These are phyloP conservation scores for Didymellaceae sp. DNA, from an alignment of 2,329 filamentous ascomycete genomes.

Conservation along the genomic window DNA sequence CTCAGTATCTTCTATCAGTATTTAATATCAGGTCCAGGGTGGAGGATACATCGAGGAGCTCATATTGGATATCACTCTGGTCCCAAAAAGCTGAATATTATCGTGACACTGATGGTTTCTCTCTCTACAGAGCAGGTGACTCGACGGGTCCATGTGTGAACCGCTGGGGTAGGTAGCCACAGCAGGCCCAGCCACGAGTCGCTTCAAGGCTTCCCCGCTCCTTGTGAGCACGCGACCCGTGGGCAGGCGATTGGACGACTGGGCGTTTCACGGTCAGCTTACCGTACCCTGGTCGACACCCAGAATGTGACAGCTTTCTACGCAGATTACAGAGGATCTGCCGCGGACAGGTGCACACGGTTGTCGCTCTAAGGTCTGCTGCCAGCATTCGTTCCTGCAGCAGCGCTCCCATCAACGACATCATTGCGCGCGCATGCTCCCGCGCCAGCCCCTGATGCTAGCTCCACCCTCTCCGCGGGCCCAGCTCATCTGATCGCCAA, in stretches of 20 bases:
- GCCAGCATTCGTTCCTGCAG: background rate
- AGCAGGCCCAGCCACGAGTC: too few relatives aligned
- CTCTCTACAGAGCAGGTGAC: too few relatives aligned
- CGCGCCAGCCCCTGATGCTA: constrained; percentile 13
- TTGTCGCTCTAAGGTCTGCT: background rate
- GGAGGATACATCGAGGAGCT: too few relatives aligned
- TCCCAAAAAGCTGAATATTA: too few relatives aligned
- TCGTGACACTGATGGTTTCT: too few relatives aligned
- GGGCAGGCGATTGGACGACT: constrained; percentile 3
- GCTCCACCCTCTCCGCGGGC: constrained; percentile 4
- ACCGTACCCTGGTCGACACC: constrained; percentile 9
- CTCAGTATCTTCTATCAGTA: too few relatives aligned
- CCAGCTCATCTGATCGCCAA: constrained; percentile 20
- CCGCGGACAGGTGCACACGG: background rate
- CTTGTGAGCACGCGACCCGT: constrained; percentile 7
- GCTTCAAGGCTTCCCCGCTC: constrained; percentile 18
- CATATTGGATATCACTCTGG: too few relatives aligned
- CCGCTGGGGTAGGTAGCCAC: too few relatives aligned
- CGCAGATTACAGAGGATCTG: background rate
- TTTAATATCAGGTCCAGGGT: too few relatives aligned
- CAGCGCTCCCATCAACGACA: background rate
- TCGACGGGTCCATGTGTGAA: too few relatives aligned
- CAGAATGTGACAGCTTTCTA: constrained; percentile 6
- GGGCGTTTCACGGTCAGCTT: constrained; percentile 4
- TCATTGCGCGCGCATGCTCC: constrained; percentile 15